These are phyloP conservation scores for Rhipidocladum racemiflorum DNA, from an alignment of 176 grass and related monocot genomes.

Conservation along the genomic window DNA sequence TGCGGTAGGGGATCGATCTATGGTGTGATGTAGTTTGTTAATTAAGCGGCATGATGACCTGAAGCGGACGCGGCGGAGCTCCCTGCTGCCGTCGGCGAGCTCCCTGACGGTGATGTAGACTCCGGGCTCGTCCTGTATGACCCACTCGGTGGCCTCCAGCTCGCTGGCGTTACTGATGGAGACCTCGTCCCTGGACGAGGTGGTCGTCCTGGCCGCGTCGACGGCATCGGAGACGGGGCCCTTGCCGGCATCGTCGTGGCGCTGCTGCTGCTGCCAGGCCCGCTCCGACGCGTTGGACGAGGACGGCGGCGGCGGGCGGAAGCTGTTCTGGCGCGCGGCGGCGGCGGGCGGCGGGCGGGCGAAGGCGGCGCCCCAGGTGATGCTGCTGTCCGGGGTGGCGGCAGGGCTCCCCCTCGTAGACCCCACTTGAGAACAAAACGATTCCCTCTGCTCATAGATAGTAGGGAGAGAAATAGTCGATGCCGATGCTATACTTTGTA, in stretches of 20 bases:
- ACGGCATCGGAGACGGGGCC: slow-evolving; percentile 22
- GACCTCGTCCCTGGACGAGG: slow-evolving; percentile 51
- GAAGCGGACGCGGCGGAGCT: slow-evolving; percentile 81
- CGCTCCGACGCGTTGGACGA: slow-evolving; percentile 61
- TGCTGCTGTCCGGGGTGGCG: slow-evolving; percentile 29
- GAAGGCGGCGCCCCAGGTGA: slow-evolving; percentile 33
- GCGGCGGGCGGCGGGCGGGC: not conserved
- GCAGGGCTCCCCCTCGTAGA: slow-evolving; percentile 41
- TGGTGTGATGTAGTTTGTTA: not conserved
- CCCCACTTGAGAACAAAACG: slow-evolving; percentile 41
- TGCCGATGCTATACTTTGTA: too few species aligned
- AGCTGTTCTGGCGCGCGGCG: slow-evolving; percentile 36
- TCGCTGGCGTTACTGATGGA: slow-evolving; percentile 81
- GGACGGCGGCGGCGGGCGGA: slow-evolving; percentile 42
- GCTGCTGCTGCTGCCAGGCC: slow-evolving; percentile 50
- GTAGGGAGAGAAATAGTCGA: too few species aligned
- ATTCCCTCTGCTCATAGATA: slow-evolving; percentile 39
- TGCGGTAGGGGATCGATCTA: not conserved
- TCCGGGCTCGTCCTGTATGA: slow-evolving; percentile 66
- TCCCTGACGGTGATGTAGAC: slow-evolving; percentile 80
- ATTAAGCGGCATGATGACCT: slow-evolving; percentile 31
- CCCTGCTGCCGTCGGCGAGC: slow-evolving; percentile 59
- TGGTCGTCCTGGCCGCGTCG: slow-evolving; percentile 53
- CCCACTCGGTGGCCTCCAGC: slow-evolving; percentile 65
- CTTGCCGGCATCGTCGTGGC: slow-evolving; percentile 25